Evolutionary conservation across 257 asterid species (phyloP).

Genomic region (Salvia splendens): DNA sequence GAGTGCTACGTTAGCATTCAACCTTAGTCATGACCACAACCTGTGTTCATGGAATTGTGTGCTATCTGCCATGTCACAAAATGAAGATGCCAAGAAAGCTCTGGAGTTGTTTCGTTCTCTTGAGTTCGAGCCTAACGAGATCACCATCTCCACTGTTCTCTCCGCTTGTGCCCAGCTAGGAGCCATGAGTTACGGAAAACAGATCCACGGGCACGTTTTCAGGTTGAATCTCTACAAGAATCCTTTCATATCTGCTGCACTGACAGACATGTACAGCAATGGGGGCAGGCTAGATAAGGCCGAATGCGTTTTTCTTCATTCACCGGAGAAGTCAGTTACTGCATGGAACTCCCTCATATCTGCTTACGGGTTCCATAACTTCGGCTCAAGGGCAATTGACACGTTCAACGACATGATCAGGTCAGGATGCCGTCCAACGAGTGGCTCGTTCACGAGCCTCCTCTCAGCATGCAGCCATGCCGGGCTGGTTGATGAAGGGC

Average conservation of each 20-base stretch:
- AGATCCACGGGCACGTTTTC: constrained; percentile 60
- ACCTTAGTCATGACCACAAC: constrained; percentile 44
- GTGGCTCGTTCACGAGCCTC: constrained; percentile 61
- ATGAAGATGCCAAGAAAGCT: constrained; percentile 62
- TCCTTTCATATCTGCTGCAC: constrained; percentile 55
- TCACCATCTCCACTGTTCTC: constrained; percentile 60
- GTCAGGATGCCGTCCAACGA: constrained; percentile 51
- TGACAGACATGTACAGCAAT: constrained; percentile 67
- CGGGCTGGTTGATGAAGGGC: constrained; percentile 62
- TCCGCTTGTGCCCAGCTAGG: constrained; percentile 69
- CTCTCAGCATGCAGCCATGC: constrained; percentile 71
- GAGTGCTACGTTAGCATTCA: constrained; percentile 58
- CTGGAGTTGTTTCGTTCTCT: constrained; percentile 49
- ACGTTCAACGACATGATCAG: constrained; percentile 52
- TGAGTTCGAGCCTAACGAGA: constrained; percentile 63
- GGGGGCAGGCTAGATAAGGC: constrained; percentile 63
- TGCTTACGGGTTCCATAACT: constrained; percentile 61
- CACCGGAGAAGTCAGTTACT: constrained; percentile 44
- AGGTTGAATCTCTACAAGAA: constrained; percentile 42
- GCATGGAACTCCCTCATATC: constrained; percentile 70
- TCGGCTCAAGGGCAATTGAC: constrained; percentile 46
- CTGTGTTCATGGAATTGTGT: constrained; percentile 73
- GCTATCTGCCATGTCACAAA: constrained; percentile 60
- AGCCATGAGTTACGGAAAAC: constrained; percentile 49
- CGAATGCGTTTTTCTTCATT: constrained; percentile 42